A percentile compares a stretch with the other conserved stretches of the same genome.
Evolutionary conservation across 2,329 filamentous ascomycete species (phyloP).

Genomic region (Penicillium aurantiogriseum): DNA sequence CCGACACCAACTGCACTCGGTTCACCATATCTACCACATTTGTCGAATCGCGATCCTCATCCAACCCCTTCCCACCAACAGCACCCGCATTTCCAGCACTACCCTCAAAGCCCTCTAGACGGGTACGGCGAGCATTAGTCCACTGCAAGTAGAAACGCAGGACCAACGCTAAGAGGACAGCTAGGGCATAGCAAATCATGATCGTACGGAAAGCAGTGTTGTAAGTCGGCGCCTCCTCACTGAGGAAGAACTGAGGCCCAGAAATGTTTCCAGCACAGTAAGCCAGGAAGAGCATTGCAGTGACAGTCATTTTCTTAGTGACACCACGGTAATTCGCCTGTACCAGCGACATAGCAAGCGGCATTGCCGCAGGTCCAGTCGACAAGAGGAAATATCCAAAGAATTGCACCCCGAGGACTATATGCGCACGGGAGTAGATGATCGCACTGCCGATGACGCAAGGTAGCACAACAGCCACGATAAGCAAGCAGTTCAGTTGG

Average conservation of each 20-base stretch:
- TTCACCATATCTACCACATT: constrained; percentile 32
- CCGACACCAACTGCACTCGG: constrained; percentile 40
- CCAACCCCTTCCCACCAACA: constrained; percentile 46
- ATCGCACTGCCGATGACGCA: constrained; percentile 55
- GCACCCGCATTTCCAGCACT: constrained; percentile 32
- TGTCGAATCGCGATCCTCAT: constrained; percentile 42
- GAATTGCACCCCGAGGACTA: constrained; percentile 47
- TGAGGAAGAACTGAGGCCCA: constrained; percentile 56
- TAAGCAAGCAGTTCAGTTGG: constrained; percentile 53
- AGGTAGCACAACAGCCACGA: constrained; percentile 51
- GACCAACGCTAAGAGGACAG: constrained; percentile 45
- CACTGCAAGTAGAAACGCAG: constrained; percentile 52
- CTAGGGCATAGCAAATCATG: constrained; percentile 56
- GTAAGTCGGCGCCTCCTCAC: constrained; percentile 52
- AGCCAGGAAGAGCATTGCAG: constrained; percentile 54
- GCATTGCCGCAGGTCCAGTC: constrained; percentile 55
- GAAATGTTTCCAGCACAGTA: constrained; percentile 59
- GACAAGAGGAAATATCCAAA: constrained; percentile 60
- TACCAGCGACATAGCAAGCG: constrained; percentile 56
- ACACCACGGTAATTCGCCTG: constrained; percentile 58
- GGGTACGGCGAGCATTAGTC: constrained; percentile 46
- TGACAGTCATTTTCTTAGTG: constrained; percentile 62
- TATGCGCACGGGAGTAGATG: constrained; percentile 50
- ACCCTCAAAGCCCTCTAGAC: constrained; percentile 35
- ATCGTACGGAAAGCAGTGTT: constrained; percentile 56